phyloP scores from a whole-genome alignment of 768 basidiomycete species.

The Russula sp. region DNA sequence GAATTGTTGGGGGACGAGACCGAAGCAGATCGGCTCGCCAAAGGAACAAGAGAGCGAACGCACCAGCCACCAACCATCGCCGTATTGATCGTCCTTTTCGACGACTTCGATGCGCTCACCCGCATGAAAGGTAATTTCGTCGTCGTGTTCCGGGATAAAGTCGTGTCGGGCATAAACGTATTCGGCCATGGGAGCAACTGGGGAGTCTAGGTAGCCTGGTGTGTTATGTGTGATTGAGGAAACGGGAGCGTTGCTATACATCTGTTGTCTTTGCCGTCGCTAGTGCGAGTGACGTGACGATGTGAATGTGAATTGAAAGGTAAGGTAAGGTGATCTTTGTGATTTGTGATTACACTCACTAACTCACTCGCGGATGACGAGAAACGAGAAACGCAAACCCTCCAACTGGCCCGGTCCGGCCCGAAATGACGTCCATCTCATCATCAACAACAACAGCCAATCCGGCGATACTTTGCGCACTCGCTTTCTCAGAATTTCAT shows the following conservation, averaged over 20 bases:
- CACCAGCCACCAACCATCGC: slow-evolving; percentile 96
- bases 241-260: not conserved
- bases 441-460: slow-evolving; percentile 33
- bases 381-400: too few species aligned
- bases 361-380: too few species aligned
- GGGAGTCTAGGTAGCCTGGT: too few species aligned
- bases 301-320: not conserved
- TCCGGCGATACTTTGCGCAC: slow-evolving; percentile 39
- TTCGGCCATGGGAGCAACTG: slow-evolving; percentile 49
- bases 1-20: not conserved
- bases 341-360: too few species aligned
- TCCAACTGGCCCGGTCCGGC: too few species aligned
- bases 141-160: slow-evolving; percentile 88
- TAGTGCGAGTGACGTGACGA: not conserved
- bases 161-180: slow-evolving; percentile 87
- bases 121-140: slow-evolving; percentile 80
- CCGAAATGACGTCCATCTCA: too few species aligned
- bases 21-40: not conserved
- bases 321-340: too few species aligned
- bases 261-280: not conserved
- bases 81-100: slow-evolving; percentile 89
- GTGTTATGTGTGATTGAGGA: too few species aligned
- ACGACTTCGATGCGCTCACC: slow-evolving; percentile 87
- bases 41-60: slow-evolving; percentile 25
- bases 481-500: slow-evolving; percentile 66